A percentile compares a stretch with the other conserved stretches of the same genome.
These are phyloP conservation scores for Rhizopogon rudus DNA, from an alignment of 768 basidiomycete genomes.

Conservation along the genomic window DNA sequence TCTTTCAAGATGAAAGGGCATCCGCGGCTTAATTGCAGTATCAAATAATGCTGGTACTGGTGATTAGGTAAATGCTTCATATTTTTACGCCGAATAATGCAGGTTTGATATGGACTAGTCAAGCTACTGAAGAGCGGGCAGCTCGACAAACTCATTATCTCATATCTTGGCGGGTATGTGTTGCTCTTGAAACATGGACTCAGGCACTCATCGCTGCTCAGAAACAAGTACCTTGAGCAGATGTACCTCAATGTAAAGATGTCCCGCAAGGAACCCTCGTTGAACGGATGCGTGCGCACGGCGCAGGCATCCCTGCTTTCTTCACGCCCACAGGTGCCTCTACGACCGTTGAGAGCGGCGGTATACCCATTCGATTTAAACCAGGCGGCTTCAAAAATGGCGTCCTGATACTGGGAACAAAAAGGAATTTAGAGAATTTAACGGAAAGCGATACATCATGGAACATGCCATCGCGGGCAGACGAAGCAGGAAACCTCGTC, in stretches of 20 bases:
- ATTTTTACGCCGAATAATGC: neutral
- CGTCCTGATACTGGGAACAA: constrained; percentile 61
- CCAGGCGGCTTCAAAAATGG: constrained; percentile 59
- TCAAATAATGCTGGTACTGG: constrained; percentile 78
- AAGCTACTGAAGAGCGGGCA: constrained; percentile 66
- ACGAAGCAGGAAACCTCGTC: constrained; percentile 79
- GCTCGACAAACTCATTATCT: constrained; percentile 74
- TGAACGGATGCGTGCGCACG: constrained; percentile 76
- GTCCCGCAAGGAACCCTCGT: constrained; percentile 85
- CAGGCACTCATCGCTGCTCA: constrained; percentile 19
- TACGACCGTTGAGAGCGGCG: constrained; percentile 69
- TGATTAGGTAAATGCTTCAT: constrained; percentile 42
- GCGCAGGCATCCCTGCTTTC: constrained; percentile 82
- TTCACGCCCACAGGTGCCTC: constrained; percentile 80
- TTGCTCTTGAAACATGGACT: neutral
- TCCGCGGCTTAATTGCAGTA: constrained; percentile 68
- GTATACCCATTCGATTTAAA: constrained; percentile 70
- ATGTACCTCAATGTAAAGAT: constrained; percentile 73
- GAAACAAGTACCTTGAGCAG: constrained; percentile 76
- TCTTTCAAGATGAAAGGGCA: constrained; percentile 61
- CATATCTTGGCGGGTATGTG: constrained; percentile 75
- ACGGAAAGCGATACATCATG: constrained; percentile 67
- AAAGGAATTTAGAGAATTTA: constrained; percentile 66
- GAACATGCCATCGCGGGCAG: constrained; percentile 69
- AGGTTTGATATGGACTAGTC: constrained; percentile 33